Percentiles rank a stretch among this genome's conserved stretches.
Evolutionary conservation across 768 basidiomycete genomes (phyloP).

Genomic region (Piloderma croceum): DNA sequence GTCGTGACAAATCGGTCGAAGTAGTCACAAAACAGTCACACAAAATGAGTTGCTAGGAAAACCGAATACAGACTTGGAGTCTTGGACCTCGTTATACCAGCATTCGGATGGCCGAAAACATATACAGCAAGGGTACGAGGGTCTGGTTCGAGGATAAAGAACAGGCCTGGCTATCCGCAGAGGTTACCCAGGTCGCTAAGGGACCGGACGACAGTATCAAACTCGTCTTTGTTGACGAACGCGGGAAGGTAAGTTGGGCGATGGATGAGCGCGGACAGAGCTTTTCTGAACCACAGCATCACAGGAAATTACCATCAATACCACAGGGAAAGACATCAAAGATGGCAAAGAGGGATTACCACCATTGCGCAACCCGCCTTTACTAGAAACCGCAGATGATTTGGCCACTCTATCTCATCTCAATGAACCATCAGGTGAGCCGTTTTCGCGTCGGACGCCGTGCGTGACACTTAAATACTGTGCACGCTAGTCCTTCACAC

Average conservation of each 20-base stretch:
- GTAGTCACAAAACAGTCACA: too few species aligned
- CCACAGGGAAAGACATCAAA: constrained; percentile 74
- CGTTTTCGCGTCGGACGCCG: neutral
- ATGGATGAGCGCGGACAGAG: constrained; percentile 11
- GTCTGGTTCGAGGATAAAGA: constrained; percentile 96
- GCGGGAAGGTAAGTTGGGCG: constrained; percentile 66
- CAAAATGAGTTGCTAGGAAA: too few species aligned
- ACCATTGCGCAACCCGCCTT: constrained; percentile 91
- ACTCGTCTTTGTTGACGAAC: constrained; percentile 84
- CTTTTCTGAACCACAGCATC: constrained; percentile 8
- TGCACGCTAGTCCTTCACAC: constrained; percentile 77
- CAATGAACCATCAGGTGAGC: constrained; percentile 91
- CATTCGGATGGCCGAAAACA: constrained; percentile 94
- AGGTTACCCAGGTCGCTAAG: constrained; percentile 64
- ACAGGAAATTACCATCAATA: constrained; percentile 76
- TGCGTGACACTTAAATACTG: constrained; percentile 4
- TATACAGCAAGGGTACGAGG: constrained; percentile 84
- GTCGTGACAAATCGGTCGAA: too few species aligned
- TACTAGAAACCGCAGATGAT: constrained; percentile 96
- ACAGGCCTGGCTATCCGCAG: constrained; percentile 88
- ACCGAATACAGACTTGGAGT: too few species aligned
- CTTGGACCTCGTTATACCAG: too few species aligned
- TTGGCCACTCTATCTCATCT: constrained; percentile 95
- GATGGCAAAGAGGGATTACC: constrained; percentile 78
- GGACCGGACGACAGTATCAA: constrained; percentile 69